Percentiles rank a stretch among this genome's conserved stretches.
phyloP scores from a whole-genome alignment of 768 basidiomycete genomes.

The Boletus subcaerulescens region DNA sequence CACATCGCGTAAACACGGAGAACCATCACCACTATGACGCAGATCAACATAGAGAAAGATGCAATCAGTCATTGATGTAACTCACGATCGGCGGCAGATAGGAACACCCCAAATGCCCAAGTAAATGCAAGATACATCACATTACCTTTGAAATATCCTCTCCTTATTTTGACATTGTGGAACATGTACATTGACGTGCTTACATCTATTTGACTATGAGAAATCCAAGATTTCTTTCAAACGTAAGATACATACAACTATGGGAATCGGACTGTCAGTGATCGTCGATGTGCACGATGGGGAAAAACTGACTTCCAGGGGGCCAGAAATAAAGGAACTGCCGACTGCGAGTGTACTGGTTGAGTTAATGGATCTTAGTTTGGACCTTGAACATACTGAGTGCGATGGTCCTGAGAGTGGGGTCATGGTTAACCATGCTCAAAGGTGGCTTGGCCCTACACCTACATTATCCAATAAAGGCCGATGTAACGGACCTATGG shows the following conservation, averaged over 20 bases:
- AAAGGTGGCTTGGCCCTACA: not conserved
- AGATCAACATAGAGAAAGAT: not conserved
- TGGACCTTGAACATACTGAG: not conserved
- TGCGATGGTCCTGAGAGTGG: not conserved
- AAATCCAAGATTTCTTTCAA: not conserved
- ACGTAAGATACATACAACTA: not conserved
- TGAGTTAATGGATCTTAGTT: not conserved
- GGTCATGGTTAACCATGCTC: not conserved
- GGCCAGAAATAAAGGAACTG: not conserved
- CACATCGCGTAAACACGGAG: slow-evolving; percentile 4
- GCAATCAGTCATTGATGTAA: not conserved
- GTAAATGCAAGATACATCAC: not conserved
- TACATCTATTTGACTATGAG: not conserved
- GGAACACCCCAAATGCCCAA: not conserved
- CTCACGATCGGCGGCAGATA: not conserved
- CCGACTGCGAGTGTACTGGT: not conserved
- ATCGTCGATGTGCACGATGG: not conserved
- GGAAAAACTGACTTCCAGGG: not conserved
- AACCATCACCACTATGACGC: not conserved
- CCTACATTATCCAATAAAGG: not conserved
- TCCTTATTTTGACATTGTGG: not conserved
- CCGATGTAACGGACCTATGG: not conserved
- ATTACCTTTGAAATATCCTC: not conserved
- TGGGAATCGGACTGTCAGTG: not conserved
- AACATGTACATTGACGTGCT: not conserved